Base-by-base conservation (phyloP, 805 yeast genomes). In the Barnettozyma californica region DNA sequence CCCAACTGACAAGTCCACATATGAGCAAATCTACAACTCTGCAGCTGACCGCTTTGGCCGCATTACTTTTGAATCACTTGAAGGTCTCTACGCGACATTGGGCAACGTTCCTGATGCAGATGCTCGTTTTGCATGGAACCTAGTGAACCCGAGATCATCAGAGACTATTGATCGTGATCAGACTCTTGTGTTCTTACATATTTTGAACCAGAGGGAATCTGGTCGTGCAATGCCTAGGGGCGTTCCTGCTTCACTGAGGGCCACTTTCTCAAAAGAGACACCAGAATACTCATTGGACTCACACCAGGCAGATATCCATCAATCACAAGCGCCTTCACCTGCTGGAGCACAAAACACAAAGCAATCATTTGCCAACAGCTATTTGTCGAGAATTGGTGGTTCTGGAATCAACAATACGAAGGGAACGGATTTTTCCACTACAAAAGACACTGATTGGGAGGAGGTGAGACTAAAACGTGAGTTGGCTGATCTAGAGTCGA, bases 91-190 rank as follows among this genome's bases (percentile, higher is more conserved):
- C 67, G 65, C 73, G 36, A 78, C 89, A 19, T 76, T 92, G 48
- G 65, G 68, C 31, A 80, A 80, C 52, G 87, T 94, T 11, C 96
- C 97, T 10, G 78, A 81, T 47, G 77, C 91, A 5, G 99, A 91
- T 65, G 75, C 90, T 7, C 79, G 90, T 26, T 83, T 87, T 43
- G 96, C 97, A 2, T 94, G 99, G 98, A 89, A 88, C 65, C 71
- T 94, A 50, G 95, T 94, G 46, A 94, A 94, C 61, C 98, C 99
- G 10, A 85, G 87, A 60, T 82, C 85, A 47, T 80, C 81, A 45
- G 88, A 84, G 60, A 84, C 95, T 9, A 90, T 94, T 53, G 97
- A 91, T 66, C 90, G 86, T 59, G 98, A 94, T 68, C 98, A 95
- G 65, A 82, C 90, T 21, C 68, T 90, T 52, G 96, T 88, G 35